Base-by-base conservation (phyloP, 208 protist species). In the Vickermania spadyakhi region DNA sequence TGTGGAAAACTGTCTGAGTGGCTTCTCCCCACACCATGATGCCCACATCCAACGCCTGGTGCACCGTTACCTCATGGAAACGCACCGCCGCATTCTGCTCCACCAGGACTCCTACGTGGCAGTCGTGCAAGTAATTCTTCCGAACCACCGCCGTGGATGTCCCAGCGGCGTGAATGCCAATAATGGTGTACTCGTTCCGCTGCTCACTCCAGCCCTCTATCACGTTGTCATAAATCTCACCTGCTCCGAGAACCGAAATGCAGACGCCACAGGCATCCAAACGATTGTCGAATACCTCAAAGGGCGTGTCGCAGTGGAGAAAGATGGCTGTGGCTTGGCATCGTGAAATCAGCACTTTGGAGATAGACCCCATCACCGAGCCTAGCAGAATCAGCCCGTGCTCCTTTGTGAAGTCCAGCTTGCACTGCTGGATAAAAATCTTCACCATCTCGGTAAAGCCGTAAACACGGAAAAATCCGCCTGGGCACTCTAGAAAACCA, bases 401-500 rank as follows among this genome's bases (percentile, higher is more conserved):
- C n/a, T n/a, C n/a, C n/a, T n/a, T n/a, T n/a, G n/a, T n/a, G n/a
- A n/a, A n/a, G n/a, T n/a, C n/a, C n/a, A n/a, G n/a, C n/a, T n/a
- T n/a, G n/a, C n/a, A n/a, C n/a, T n/a, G n/a, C n/a, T n/a, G n/a
- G n/a, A n/a, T n/a, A n/a, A n/a, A n/a, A n/a, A n/a, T n/a, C n/a
- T n/a, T n/a, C n/a, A n/a, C n/a, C n/a, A n/a, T n/a, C n/a, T n/a
- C 63, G 29, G 23, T 62, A 14, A 23, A 13, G 23, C 72, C 66
- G 56, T 77, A 65, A 13, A 62, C 52, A 51, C 58, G 45, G 27
- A 75, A 25, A 36, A 51, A 64, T 25, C 69, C 69, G 14, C 64
- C 52, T 3, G 13, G 52, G 50, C 50, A 60, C 29, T 66, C 64
- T 31, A 1, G 30, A 25, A 79, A 30, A 4, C 4, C 60, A 54